Evolutionary conservation across 1,139 yeast genomes (phyloP), one percentile per base, ranked within the genome.

Genomic region (Kodamaea sp.): DNA sequence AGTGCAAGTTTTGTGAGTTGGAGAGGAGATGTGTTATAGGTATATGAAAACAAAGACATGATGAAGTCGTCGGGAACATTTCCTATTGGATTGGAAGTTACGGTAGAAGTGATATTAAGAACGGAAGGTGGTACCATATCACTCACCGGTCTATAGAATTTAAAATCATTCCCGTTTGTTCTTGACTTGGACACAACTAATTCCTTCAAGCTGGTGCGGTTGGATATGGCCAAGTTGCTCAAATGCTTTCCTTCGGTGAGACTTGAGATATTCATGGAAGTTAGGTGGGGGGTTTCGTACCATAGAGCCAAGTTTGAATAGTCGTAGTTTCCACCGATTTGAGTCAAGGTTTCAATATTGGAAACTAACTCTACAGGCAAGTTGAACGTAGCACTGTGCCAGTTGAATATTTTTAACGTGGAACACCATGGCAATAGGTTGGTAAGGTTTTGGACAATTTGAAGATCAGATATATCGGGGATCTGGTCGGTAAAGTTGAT

Each of bases 401-500:
- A 48, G 25, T 38, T 26, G 22, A 48, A 46, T n/a, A 37, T 40
- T 11, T 27, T 16, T 19, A 48, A 32, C 20, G 41, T 31, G 7
- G 33, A 22, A 23, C 46, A 40, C 4, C 22, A 23, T 1, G 39
- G 38, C 3, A 48, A 32, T 4, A 44, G 25, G 2, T 16, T 2
- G 4, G 28, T 15, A 16, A 48, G 31, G 12, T 35, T 14, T 7
- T 34, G 38, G 9, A 39, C 24, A 10, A 48, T 29, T 7, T 18
- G 31, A 22, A 35, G 18, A 13, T 39, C 47, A 8, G 40, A 37
- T 9, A 41, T 35, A 22, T 48, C 51, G 5, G 51, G 52, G 15
- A 46, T 37, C 8, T 21, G 18, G n/a, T 39, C 26, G 13, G 26
- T 24, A 20, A 47, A 46, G 5, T 39, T 31, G 4, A 47, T 24